A percentile compares a stretch with the other conserved stretches of the same genome.
Evolutionary conservation across 495 filamentous ascomycete species (phyloP).

Genomic region (Podospora comata): DNA sequence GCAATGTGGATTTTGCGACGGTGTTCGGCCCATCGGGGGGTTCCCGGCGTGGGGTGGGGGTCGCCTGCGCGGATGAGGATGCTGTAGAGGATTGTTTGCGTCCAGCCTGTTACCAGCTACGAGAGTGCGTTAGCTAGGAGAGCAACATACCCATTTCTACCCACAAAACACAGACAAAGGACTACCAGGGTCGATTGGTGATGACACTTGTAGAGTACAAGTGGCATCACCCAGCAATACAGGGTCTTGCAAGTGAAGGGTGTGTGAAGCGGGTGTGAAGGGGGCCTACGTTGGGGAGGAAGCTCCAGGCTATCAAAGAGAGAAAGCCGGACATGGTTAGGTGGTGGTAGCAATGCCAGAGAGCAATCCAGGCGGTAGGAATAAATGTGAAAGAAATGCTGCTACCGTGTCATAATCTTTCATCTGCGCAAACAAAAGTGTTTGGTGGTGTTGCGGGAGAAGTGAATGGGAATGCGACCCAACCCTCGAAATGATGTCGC

Average conservation of each 20-base stretch:
- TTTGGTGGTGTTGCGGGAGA: not conserved
- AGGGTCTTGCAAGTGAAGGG: not conserved
- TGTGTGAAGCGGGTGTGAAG: conserved; percentile 4
- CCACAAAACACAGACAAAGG: too few relatives aligned
- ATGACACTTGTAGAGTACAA: too few relatives aligned
- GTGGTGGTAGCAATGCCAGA: not conserved
- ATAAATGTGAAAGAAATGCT: not conserved
- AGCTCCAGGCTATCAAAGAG: conserved; percentile 75
- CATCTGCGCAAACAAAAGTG: not conserved
- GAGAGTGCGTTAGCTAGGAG: not conserved
- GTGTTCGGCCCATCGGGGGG: conserved; percentile 64
- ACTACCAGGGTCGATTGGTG: too few relatives aligned
- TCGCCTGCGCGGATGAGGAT: conserved; percentile 90
- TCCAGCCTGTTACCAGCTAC: conserved; percentile 72
- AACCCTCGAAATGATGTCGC: not conserved
- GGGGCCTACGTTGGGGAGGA: conserved; percentile 68
- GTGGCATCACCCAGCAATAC: too few relatives aligned
- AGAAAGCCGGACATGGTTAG: conserved; percentile 44
- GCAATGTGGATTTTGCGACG: conserved; percentile 76
- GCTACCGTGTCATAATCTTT: not conserved
- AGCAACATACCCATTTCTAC: too few relatives aligned
- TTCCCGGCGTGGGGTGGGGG: conserved; percentile 70
- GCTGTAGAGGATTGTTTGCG: conserved; percentile 81
- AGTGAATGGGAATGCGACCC: not conserved
- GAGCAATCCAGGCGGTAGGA: not conserved